A percentile compares a stretch with the other conserved stretches of the same genome.
These are phyloP conservation scores for Ceratocystis cubensis DNA, from an alignment of 2,329 filamentous ascomycete species.

Conservation along the genomic window DNA sequence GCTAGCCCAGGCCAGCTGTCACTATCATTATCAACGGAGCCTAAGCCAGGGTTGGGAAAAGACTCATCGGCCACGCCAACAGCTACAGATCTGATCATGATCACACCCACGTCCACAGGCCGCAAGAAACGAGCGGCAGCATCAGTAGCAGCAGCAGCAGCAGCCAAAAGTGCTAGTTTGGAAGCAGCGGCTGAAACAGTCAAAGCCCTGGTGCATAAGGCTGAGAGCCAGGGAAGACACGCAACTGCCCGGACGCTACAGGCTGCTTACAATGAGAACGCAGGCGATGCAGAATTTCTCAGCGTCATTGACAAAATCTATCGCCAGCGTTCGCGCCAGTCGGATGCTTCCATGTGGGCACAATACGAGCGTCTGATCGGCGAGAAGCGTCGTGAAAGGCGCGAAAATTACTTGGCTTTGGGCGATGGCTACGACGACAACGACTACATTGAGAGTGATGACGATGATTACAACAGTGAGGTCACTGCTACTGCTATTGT, in stretches of 20 bases:
- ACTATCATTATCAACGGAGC: background rate
- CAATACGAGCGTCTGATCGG: constrained; percentile 41
- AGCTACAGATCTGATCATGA: constrained; percentile 12
- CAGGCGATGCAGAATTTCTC: constrained; percentile 39
- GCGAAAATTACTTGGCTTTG: constrained; percentile 29
- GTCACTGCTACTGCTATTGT: background rate
- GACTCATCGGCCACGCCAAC: background rate
- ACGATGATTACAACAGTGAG: background rate
- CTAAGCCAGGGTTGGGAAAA: constrained; percentile 2
- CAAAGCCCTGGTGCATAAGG: constrained; percentile 46
- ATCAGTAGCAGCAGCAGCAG: constrained; percentile 20
- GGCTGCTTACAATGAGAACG: constrained; percentile 47
- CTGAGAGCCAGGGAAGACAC: constrained; percentile 43
- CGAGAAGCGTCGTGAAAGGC: constrained; percentile 45
- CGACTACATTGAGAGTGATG: background rate
- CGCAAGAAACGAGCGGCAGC: constrained; percentile 17
- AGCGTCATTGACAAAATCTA: constrained; percentile 47
- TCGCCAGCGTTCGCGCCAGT: constrained; percentile 46
- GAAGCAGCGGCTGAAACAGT: constrained; percentile 27
- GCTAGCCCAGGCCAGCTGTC: background rate
- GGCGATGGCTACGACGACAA: constrained; percentile 3
- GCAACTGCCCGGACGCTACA: constrained; percentile 51
- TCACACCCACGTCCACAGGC: background rate
- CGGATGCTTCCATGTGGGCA: constrained; percentile 38
- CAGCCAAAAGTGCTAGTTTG: constrained; percentile 15